Evolutionary conservation across 345 rosid species (phyloP).

Genomic region (Linum trigynum): DNA sequence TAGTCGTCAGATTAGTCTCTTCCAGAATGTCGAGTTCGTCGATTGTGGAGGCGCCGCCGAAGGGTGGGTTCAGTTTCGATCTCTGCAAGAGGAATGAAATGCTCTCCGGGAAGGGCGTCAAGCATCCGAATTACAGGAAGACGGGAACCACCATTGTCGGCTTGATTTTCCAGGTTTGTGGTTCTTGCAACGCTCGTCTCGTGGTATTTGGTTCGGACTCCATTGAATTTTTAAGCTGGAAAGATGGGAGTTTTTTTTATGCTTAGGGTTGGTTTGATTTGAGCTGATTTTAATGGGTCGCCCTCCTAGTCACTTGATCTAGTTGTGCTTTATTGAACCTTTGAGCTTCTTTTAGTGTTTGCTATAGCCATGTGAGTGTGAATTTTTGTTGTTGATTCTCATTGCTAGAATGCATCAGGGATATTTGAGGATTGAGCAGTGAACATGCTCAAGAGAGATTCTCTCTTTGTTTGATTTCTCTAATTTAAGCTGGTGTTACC

Average conservation of each 20-base stretch:
- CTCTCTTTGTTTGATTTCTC: slow-evolving; percentile 3
- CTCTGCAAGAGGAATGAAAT: slow-evolving; percentile 72
- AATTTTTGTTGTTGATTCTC: background rate
- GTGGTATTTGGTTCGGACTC: background rate
- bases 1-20: background rate
- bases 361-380: background rate
- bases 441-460: background rate
- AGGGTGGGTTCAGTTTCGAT: slow-evolving; percentile 84
- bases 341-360: background rate
- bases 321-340: background rate
- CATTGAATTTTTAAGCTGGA: background rate
- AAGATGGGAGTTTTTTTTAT: background rate
- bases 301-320: background rate
- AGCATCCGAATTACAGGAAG: slow-evolving; percentile 58
- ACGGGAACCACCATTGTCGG: slow-evolving; percentile 98
- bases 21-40: slow-evolving; percentile 41
- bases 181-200: background rate
- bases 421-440: background rate
- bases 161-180: slow-evolving; percentile 56
- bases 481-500: slow-evolving; percentile 3
- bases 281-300: background rate
- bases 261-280: background rate
- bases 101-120: slow-evolving; percentile 55
- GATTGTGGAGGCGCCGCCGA: slow-evolving; percentile 36
- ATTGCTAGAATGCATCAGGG: background rate